A percentile compares a stretch with the other conserved stretches of the same genome.
These are phyloP conservation scores for Candida pseudoviswanathii DNA, from an alignment of 1,139 yeast genomes.

Conservation along the genomic window DNA sequence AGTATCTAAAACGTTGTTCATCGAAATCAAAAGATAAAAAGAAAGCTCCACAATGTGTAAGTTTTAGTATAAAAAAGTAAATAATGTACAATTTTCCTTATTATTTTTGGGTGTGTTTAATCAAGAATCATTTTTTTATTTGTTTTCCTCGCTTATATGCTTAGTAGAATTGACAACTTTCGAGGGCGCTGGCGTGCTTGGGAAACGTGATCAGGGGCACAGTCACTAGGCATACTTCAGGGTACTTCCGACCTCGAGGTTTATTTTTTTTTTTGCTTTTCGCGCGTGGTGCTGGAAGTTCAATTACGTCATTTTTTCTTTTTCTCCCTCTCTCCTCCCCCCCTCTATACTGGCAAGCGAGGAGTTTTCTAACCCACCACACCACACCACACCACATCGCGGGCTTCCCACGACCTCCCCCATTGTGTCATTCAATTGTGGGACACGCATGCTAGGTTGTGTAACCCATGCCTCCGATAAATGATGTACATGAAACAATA, in stretches of 20 bases:
- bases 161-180: not conserved
- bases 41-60: conserved; percentile 33
- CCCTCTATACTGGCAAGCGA: too few relatives aligned
- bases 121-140: too few relatives aligned
- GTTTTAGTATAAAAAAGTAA: conserved; percentile 41
- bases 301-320: too few relatives aligned
- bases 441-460: not conserved
- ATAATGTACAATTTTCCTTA: not conserved
- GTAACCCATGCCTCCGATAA: too few relatives aligned
- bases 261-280: too few relatives aligned
- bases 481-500: too few relatives aligned
- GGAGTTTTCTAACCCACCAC: not conserved
- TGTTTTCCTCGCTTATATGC: too few relatives aligned
- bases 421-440: not conserved
- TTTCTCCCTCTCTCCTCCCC: too few relatives aligned
- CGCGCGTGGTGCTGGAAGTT: too few relatives aligned
- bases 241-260: too few relatives aligned
- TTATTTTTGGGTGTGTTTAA: not conserved
- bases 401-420: not conserved
- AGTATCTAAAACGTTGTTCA: conserved; percentile 43
- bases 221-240: too few relatives aligned
- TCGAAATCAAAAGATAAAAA: conserved; percentile 25
- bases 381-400: not conserved
- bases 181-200: not conserved
- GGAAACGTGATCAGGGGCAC: too few relatives aligned